Base-by-base conservation (phyloP, 305 asterid species). In the Striga hermonthica region DNA sequence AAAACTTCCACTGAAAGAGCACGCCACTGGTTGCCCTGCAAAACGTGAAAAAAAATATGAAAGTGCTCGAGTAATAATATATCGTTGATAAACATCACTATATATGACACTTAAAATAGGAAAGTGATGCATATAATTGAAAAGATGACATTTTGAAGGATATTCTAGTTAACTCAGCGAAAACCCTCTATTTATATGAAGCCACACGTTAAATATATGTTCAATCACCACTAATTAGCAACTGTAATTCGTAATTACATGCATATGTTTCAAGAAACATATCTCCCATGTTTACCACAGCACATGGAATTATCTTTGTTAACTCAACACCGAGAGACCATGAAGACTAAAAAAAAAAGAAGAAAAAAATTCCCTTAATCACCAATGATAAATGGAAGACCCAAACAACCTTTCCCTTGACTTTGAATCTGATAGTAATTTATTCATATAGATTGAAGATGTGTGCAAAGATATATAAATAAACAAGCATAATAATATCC, bases 1-100 rank as follows among this genome's bases (percentile, higher is more conserved):
- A 78, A 93, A 84, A 74, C 83, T 83, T 76, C 86, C 96, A 64
- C 91, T 86, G 22, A 37, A 80, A 15, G 96, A 81, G 69, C 57
- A 68, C 48, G 82, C 63, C 66, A 60, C 71, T 60, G 69, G 66
- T 41, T 77, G 81, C 60, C 94, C 96, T 83, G 40, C 74, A 72
- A 65, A 34, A 75, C 54, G 70, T 62, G 62, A 65, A 31, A 53
- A 69, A 22, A 70, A 41, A 66, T 65, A 61, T 66, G 52, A 43
- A 67, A 49, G 59, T 57, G 67, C 60, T 68, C 44, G 8, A 64
- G 55, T 50, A 66, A 66, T 71, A 22, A 7, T 16, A 8, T 9
- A 54, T 39, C 1, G 9, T 39, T 39, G 3, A 22, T 22, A 22
- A 22, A 22, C 2, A 22, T 22, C 31, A 22, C 31, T 22, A 22